A percentile compares a stretch with the other conserved stretches of the same genome.
Evolutionary conservation across 441 rosid genomes (phyloP).

Genomic region (Mallotus repandus): DNA sequence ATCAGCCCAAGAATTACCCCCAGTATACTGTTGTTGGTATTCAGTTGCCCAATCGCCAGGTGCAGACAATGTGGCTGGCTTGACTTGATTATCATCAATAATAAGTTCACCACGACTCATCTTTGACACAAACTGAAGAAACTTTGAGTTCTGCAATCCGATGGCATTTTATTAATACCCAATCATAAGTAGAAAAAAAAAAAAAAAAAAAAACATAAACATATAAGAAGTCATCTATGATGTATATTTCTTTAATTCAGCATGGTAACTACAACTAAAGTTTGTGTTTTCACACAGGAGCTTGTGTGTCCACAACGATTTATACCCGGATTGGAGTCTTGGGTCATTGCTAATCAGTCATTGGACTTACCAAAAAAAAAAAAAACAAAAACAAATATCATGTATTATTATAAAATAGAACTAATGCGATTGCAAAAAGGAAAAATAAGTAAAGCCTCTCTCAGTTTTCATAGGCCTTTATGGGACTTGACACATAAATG

Average conservation of each 20-base stretch:
- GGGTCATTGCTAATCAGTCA: background rate
- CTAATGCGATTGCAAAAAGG: background rate
- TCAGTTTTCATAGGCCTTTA: background rate
- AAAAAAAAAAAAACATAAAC: background rate
- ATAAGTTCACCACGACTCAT: constrained; percentile 99
- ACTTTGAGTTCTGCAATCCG: constrained; percentile 84
- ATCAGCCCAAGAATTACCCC: constrained; percentile 87
- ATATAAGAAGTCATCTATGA: background rate
- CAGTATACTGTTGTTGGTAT: constrained; percentile 72
- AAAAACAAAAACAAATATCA: background rate
- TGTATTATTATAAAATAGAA: background rate
- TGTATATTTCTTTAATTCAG: background rate
- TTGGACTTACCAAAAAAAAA: background rate
- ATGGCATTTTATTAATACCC: constrained; percentile 23
- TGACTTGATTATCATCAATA: constrained; percentile 88
- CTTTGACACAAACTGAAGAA: constrained; percentile 97
- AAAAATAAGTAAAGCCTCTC: background rate
- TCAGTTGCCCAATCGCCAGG: constrained; percentile 89
- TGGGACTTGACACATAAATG: background rate
- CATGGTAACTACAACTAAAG: background rate
- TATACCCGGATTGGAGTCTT: background rate
- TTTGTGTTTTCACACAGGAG: constrained; percentile 1
- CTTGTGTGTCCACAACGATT: background rate
- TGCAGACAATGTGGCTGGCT: constrained; percentile 47
- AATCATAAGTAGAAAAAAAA: constrained; percentile 9